phyloP scores from a whole-genome alignment of 176 grass and related monocot genomes.

The Elymus sibiricus region DNA sequence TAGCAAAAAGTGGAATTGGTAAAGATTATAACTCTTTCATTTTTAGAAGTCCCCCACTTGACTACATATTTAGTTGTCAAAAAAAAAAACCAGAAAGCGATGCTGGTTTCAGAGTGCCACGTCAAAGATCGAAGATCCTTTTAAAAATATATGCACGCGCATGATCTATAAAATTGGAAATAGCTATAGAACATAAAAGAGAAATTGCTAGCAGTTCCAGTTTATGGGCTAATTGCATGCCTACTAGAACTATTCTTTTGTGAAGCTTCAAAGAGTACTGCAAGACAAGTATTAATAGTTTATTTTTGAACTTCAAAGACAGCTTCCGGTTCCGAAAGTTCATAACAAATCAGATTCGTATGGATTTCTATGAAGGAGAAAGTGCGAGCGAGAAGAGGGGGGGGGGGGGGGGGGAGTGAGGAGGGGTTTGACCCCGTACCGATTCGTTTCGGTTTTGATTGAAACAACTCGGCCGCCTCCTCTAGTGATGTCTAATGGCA shows the following conservation, averaged over 20 bases:
- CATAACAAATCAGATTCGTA: neutral
- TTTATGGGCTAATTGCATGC: neutral
- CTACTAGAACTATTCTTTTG: neutral
- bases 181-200: neutral
- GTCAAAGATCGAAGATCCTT: neutral
- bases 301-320: neutral
- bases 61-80: too few relatives aligned
- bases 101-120: slow-evolving; percentile 14
- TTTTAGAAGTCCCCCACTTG: slow-evolving; percentile 12
- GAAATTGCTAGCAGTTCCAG: too few relatives aligned
- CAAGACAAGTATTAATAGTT: neutral
- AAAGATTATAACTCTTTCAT: neutral
- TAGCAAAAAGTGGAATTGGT: neutral
- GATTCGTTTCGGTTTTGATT: too few relatives aligned
- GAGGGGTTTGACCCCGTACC: too few relatives aligned
- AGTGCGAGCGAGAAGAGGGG: neutral
- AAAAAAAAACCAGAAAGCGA: too few relatives aligned
- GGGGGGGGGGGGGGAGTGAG: too few relatives aligned
- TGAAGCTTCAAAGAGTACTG: neutral
- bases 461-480: too few relatives aligned
- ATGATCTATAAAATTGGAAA: neutral
- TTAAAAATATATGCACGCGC: neutral
- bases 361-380: neutral
- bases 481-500: too few relatives aligned
- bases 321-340: neutral